Conservation (phyloP, 768 basidiomycete species). For the Termitomyces sp. region DNA sequence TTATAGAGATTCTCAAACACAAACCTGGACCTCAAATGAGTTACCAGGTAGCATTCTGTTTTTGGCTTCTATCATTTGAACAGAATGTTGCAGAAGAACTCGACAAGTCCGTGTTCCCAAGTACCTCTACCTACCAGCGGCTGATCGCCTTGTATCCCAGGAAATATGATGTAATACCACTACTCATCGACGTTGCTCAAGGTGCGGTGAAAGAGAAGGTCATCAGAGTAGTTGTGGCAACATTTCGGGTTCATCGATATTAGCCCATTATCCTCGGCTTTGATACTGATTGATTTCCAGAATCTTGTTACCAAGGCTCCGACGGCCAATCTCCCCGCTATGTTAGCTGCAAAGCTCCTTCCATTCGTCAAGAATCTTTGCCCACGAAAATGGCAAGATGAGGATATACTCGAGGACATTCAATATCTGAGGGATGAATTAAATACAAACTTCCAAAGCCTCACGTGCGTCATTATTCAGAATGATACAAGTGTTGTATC, state of each 20-base stretch:
- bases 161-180: constrained; percentile 84
- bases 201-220: constrained; percentile 96
- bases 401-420: constrained; percentile 91
- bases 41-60: constrained; percentile 89
- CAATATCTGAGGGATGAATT: constrained; percentile 84
- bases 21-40: constrained; percentile 89
- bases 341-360: constrained; percentile 84
- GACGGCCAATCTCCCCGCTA: constrained; percentile 80
- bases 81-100: constrained; percentile 77
- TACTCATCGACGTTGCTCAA: constrained; percentile 80
- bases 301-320: constrained; percentile 92
- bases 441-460: constrained; percentile 76
- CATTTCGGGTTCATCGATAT: constrained; percentile 60
- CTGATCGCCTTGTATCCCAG: constrained; percentile 30
- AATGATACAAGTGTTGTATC: neutral
- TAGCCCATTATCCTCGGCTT: neutral
- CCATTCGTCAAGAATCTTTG: constrained; percentile 84
- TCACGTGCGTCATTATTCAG: constrained; percentile 61
- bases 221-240: constrained; percentile 86
- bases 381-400: constrained; percentile 87
- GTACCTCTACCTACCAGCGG: neutral
- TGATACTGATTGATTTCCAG: constrained; percentile 29
- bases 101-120: constrained; percentile 60
- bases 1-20: constrained; percentile 77
- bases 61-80: constrained; percentile 95